Conservation (phyloP, 257 asterid genomes). For the Nicotiana knightiana region DNA sequence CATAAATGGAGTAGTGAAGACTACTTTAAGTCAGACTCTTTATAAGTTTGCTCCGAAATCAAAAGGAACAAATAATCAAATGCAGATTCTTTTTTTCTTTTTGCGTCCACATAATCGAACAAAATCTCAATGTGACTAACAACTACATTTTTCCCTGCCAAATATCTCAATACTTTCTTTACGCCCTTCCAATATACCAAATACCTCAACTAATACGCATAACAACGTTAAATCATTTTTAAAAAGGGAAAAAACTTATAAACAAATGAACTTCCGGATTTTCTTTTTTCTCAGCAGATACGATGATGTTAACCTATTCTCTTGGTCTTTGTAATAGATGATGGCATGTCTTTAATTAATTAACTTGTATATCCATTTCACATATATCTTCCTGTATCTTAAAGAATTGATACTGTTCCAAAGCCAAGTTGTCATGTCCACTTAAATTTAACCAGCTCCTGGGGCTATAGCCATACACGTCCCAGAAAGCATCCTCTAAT, state of each 20-base stretch:
- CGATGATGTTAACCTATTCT: neutral
- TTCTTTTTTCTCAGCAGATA: neutral
- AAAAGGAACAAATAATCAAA: neutral
- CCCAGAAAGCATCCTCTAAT: neutral
- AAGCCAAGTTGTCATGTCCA: neutral
- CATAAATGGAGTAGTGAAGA: neutral
- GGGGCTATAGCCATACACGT: neutral
- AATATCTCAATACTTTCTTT: neutral
- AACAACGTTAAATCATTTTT: neutral
- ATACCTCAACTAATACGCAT: neutral
- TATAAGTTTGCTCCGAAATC: neutral
- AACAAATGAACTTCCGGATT: neutral
- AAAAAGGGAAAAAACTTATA: neutral
- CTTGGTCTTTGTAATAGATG: neutral
- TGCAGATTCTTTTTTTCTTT: neutral
- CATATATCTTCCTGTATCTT: neutral
- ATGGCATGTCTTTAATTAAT: neutral
- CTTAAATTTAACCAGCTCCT: neutral
- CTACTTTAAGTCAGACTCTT: neutral
- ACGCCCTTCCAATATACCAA: neutral
- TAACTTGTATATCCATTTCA: neutral
- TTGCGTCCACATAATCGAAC: neutral
- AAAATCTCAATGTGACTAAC: neutral
- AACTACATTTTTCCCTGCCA: neutral
- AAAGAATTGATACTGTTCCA: conserved; percentile 4